Conservation (phyloP, 75 land plant genomes). For the Cryptomeria japonica region DNA sequence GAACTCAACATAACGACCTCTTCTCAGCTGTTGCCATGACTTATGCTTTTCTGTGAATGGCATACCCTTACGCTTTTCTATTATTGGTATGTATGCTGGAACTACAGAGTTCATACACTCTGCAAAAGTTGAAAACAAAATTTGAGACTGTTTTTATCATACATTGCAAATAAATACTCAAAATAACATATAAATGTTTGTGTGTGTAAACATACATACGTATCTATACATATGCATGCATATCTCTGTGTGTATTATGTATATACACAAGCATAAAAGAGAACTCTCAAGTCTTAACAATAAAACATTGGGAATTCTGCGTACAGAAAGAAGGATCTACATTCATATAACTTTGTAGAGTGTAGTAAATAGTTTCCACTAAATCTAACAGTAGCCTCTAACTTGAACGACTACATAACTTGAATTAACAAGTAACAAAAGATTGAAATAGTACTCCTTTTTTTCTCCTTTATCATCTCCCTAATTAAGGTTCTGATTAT, state of each 20-base stretch:
- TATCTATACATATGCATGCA: no score
- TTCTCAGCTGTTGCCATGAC: slow-evolving; percentile 93
- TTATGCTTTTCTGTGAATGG: slow-evolving; percentile 77
- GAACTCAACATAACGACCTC: slow-evolving; percentile 99
- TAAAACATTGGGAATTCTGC: neutral
- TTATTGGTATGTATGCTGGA: slow-evolving; percentile 91
- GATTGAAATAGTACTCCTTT: neutral
- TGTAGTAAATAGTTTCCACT: neutral
- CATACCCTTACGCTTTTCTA: slow-evolving; percentile 81
- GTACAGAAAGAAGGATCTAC: neutral
- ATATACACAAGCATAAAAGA: neutral
- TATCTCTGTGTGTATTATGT: no score
- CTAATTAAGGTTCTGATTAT: neutral
- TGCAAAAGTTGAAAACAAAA: slow-evolving; percentile 29
- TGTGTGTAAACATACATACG: no score
- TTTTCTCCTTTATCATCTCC: neutral
- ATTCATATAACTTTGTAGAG: neutral
- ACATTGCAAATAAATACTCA: neutral
- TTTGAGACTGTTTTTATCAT: neutral
- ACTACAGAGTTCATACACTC: slow-evolving; percentile 94
- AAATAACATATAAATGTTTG: neutral
- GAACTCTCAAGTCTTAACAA: neutral
- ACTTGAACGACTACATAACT: neutral
- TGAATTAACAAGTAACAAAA: neutral
- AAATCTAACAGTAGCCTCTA: neutral